A percentile compares a stretch with the other conserved stretches of the same genome.
Evolutionary conservation across 176 grass and related monocot species (phyloP).

Genomic region (Paspalum notatum): DNA sequence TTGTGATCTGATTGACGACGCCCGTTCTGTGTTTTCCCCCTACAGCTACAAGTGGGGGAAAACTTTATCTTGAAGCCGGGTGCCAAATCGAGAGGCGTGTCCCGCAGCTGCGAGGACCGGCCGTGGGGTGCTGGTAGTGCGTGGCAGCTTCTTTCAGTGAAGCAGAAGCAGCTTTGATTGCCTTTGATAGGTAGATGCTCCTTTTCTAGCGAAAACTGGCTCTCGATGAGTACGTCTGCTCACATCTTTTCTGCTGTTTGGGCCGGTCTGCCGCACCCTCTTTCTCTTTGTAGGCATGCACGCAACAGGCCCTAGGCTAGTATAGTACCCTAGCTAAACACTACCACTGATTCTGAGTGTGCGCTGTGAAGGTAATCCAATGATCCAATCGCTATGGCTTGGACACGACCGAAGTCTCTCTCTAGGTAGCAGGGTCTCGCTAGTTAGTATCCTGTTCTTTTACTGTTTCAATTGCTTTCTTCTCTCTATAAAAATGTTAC

Average conservation of each 20-base stretch:
- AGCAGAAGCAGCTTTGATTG: neutral
- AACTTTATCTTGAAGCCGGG: neutral
- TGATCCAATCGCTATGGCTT: too few relatives aligned
- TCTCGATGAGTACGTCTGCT: neutral
- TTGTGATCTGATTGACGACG: too few relatives aligned
- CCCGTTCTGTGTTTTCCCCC: neutral
- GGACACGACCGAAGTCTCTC: too few relatives aligned
- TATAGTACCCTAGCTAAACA: neutral
- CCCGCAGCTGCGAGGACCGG: neutral
- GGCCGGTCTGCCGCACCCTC: neutral
- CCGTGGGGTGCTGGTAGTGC: neutral
- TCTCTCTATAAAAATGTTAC: too few relatives aligned
- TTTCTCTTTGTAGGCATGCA: neutral
- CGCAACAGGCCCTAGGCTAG: neutral
- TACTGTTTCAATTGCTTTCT: too few relatives aligned
- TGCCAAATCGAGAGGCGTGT: neutral
- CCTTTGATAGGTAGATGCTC: neutral
- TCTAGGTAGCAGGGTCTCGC: too few relatives aligned
- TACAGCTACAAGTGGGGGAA: neutral
- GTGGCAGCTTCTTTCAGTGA: neutral
- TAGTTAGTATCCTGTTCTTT: too few relatives aligned
- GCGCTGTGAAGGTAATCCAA: too few relatives aligned
- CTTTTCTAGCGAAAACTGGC: conserved; percentile 12
- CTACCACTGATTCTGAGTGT: neutral
- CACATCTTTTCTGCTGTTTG: conserved; percentile 10